phyloP scores from a whole-genome alignment of 305 asterid genomes.

The Fraxinus nigra region DNA sequence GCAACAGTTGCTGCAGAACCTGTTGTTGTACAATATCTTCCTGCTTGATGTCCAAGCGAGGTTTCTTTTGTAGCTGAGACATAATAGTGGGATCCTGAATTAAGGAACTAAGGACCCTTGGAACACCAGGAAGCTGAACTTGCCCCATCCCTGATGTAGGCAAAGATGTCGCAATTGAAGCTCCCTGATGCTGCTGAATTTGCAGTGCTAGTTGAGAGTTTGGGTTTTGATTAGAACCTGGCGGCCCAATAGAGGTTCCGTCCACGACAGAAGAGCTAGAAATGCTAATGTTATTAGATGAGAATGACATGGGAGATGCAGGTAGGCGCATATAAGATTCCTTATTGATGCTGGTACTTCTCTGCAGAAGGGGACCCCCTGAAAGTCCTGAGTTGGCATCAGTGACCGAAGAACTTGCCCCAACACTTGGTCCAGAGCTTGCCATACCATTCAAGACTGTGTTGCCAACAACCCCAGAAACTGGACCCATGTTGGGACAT shows the following conservation, averaged over 20 bases:
- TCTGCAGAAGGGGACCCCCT: constrained; percentile 77
- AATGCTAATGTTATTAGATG: constrained; percentile 78
- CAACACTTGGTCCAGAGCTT: constrained; percentile 81
- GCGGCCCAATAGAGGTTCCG: constrained; percentile 66
- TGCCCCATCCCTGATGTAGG: constrained; percentile 72
- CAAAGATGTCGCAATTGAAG: constrained; percentile 74
- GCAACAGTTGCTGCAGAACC: constrained; percentile 77
- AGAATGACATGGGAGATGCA: constrained; percentile 88
- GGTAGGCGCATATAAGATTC: constrained; percentile 89
- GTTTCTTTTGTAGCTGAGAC: constrained; percentile 82
- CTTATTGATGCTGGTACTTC: constrained; percentile 82
- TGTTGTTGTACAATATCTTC: constrained; percentile 81
- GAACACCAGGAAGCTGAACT: constrained; percentile 56
- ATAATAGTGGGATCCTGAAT: constrained; percentile 58
- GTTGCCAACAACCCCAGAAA: constrained; percentile 60
- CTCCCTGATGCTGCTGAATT: constrained; percentile 67
- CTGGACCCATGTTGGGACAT: constrained; percentile 49
- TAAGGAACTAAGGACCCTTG: constrained; percentile 58
- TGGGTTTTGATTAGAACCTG: constrained; percentile 67
- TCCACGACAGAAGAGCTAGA: constrained; percentile 82
- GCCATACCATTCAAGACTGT: constrained; percentile 62
- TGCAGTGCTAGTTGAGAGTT: constrained; percentile 53
- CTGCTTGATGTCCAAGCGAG: constrained; percentile 86
- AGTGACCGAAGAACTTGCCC: constrained; percentile 91
- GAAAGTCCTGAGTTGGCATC: constrained; percentile 95